Percentiles rank a stretch among this genome's conserved stretches.
Conservation (phyloP, 805 yeast genomes). For the Kuraishia ogatae region DNA sequence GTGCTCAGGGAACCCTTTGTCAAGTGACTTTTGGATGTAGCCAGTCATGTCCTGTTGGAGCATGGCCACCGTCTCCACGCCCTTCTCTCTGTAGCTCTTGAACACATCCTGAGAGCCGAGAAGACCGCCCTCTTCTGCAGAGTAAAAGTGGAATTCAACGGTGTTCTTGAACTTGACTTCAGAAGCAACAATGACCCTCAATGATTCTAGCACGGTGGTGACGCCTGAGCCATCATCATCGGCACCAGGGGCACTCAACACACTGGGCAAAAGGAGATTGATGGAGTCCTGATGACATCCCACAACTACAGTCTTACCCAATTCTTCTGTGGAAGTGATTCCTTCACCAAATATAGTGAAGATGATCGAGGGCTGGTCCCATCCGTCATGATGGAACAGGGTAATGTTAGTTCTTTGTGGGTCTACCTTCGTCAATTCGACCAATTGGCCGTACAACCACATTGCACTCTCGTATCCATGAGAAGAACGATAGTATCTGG, state of each 20-base stretch:
- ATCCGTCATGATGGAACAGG: slow-evolving; percentile 52
- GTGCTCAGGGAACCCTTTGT: slow-evolving; percentile 46
- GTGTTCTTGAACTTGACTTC: slow-evolving; percentile 38
- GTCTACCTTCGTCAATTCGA: slow-evolving; percentile 14
- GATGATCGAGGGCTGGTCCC: slow-evolving; percentile 75
- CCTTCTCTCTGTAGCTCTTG: slow-evolving; percentile 35
- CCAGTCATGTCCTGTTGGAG: slow-evolving; percentile 96
- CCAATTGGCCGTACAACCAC: slow-evolving; percentile 53
- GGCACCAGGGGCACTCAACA: slow-evolving; percentile 82
- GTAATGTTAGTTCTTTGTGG: slow-evolving; percentile 25
- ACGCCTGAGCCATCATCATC: slow-evolving; percentile 94
- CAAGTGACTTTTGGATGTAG: slow-evolving; percentile 43
- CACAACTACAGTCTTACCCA: slow-evolving; percentile 48
- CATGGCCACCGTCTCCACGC: slow-evolving; percentile 63
- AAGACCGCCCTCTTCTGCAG: slow-evolving; percentile 92
- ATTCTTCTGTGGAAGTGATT: slow-evolving; percentile 25
- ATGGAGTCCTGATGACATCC: slow-evolving; percentile 90
- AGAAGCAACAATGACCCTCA: slow-evolving; percentile 45
- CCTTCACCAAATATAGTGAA: slow-evolving; percentile 49
- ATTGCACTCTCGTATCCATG: slow-evolving; percentile 63
- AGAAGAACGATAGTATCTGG: slow-evolving; percentile 68
- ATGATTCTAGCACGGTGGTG: slow-evolving; percentile 66
- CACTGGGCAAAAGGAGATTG: slow-evolving; percentile 61
- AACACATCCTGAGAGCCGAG: slow-evolving; percentile 81
- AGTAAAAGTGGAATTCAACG: slow-evolving; percentile 87